A percentile compares a stretch with the other conserved stretches of the same genome.
Conservation (phyloP, 495 filamentous ascomycete species). For the Cercophora sp. region DNA sequence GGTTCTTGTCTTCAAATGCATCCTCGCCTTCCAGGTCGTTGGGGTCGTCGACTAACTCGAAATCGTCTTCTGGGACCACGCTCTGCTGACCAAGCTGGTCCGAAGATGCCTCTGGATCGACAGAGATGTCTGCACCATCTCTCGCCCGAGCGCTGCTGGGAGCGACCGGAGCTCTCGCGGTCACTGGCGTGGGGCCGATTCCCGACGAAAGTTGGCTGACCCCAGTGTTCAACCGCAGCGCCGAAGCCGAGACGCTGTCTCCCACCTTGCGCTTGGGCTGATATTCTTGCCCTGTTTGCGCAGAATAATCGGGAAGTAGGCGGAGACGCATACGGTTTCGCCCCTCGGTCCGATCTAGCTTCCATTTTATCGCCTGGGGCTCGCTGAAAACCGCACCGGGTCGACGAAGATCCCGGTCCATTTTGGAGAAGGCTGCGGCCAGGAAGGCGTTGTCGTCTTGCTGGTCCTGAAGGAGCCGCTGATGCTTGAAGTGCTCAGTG, state of each 20-base stretch:
- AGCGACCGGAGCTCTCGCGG: slow-evolving; percentile 11
- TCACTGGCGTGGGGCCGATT: slow-evolving; percentile 16
- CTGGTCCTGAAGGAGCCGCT: slow-evolving; percentile 81
- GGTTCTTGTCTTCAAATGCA: slow-evolving; percentile 91
- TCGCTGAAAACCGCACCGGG: slow-evolving; percentile 76
- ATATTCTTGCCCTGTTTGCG: slow-evolving; percentile 66
- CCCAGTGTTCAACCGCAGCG: slow-evolving; percentile 42
- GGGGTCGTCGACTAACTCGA: slow-evolving; percentile 81
- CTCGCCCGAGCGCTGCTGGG: slow-evolving; percentile 19
- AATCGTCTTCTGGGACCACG: slow-evolving; percentile 72
- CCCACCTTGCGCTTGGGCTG: slow-evolving; percentile 72
- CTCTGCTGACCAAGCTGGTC: slow-evolving; percentile 23
- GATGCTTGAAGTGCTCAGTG: slow-evolving; percentile 86
- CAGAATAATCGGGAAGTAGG: slow-evolving; percentile 69
- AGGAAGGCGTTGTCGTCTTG: slow-evolving; percentile 81
- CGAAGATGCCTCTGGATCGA: slow-evolving; percentile 19
- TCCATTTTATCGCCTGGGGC: slow-evolving; percentile 67
- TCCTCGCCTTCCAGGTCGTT: slow-evolving; percentile 78
- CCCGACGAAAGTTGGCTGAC: slow-evolving; percentile 17
- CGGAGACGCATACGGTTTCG: slow-evolving; percentile 91
- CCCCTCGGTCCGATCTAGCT: slow-evolving; percentile 90
- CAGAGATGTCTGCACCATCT: slow-evolving; percentile 23
- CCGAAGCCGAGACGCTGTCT: slow-evolving; percentile 21
- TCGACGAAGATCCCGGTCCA: slow-evolving; percentile 68
- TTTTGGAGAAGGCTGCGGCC: slow-evolving; percentile 64